Base-by-base conservation (phyloP, 1,284 basidiomycete genomes). In the Leucocoprinus gongylophorus region DNA sequence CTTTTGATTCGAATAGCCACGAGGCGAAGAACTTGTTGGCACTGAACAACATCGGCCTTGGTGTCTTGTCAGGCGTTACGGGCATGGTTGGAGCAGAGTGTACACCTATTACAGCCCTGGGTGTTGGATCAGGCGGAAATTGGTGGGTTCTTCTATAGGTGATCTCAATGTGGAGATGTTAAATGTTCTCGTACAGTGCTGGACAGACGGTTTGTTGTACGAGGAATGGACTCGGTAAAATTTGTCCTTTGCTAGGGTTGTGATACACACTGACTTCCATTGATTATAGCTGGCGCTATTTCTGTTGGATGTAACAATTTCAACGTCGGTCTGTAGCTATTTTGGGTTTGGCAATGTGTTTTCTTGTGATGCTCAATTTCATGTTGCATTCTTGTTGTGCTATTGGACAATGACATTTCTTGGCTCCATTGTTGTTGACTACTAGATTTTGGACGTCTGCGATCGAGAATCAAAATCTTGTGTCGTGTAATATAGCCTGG, bases 291-390 rank as follows among this genome's bases (percentile, higher is more conserved):
- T n/a, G 52, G 52, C 10, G 26, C 35, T 5, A 50, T 57, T 33
- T 46, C 38, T 47, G 17, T 56, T 38, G 54, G 54, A 6, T 57
- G 51, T 42, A 50, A 38, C 35, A 50, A 40, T 26, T 42, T 44
- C 43, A 50, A 50, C 26, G 33, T 23, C 17, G 13, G 17, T 32
- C 12, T 20, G 29, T 45, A 33, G 28, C 29, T 26, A 18, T 39
- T 3, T 20, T 26, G 23, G 23, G 23, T 12, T 43, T 20, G 6
- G 9, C 15, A 3, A 26, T 12, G 12, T 29, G 21, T n/a, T 20
- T 43, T n/a, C 10, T 43, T n/a, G 17, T 43, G 21, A 6, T 39
- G n/a, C 20, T 18, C 17, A 15, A 8, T 21, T 9, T 18, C 3
- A 23, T 23, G 23, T 41, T 18, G 33, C 33, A 13, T n/a, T 35